Percentiles rank a stretch among this genome's conserved stretches.
phyloP scores from a whole-genome alignment of 257 asterid species.

The Solanum paucissectum region DNA sequence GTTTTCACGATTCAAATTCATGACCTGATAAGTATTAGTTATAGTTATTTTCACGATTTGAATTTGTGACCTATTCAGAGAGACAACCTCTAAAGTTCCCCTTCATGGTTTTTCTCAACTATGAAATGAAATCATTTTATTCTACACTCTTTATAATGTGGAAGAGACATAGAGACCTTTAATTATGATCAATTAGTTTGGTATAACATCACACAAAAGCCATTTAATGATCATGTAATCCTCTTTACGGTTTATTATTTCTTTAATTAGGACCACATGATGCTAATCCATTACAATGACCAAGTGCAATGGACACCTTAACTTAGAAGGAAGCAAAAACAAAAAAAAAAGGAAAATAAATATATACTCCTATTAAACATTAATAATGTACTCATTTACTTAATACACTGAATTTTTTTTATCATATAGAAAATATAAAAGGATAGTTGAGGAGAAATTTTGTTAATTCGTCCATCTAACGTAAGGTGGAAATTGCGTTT shows the following conservation, averaged over 20 bases:
- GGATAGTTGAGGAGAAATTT: neutral
- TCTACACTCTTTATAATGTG: neutral
- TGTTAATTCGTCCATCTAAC: no score
- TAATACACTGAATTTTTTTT: neutral
- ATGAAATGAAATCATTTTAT: neutral
- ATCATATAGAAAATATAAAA: neutral
- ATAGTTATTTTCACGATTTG: neutral
- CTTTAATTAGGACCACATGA: neutral
- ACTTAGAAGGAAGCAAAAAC: neutral
- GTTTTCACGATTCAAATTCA: no score
- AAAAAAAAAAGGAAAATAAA: neutral
- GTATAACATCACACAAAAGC: neutral
- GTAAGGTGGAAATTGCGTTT: neutral
- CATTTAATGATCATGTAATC: neutral
- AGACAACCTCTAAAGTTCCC: neutral
- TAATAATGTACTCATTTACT: neutral
- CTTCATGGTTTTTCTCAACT: neutral
- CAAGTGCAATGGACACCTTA: neutral
- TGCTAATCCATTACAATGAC: neutral
- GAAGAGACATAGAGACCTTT: neutral
- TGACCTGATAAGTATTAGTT: fast-evolving
- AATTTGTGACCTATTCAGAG: neutral
- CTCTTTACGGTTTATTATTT: neutral
- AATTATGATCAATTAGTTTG: neutral
- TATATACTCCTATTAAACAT: neutral